These are phyloP conservation scores for Ogataea henricii DNA, from an alignment of 805 yeast species.

Conservation along the genomic window DNA sequence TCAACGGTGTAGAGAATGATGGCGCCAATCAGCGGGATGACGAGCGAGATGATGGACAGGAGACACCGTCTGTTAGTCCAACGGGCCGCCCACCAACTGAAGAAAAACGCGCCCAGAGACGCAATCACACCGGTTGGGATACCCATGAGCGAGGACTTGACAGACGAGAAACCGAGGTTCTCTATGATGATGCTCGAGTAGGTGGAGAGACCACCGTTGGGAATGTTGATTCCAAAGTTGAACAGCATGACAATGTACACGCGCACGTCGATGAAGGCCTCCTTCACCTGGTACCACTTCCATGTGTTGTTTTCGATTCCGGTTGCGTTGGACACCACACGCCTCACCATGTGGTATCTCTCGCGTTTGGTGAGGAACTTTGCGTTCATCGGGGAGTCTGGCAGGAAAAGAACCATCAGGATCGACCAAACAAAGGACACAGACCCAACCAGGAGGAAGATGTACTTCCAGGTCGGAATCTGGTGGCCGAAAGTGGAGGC, in stretches of 20 bases:
- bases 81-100: constrained; percentile 19
- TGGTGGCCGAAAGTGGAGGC: constrained; percentile 28
- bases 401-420: constrained; percentile 41
- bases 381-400: constrained; percentile 54
- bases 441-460: constrained; percentile 55
- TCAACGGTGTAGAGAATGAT: constrained; percentile 21
- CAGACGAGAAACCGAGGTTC: constrained; percentile 30
- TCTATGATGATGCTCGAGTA: constrained; percentile 36
- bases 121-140: constrained; percentile 27
- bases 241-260: constrained; percentile 41
- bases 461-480: constrained; percentile 49
- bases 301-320: constrained; percentile 41
- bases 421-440: constrained; percentile 43
- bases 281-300: constrained; percentile 46
- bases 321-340: constrained; percentile 41
- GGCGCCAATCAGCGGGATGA: constrained; percentile 21
- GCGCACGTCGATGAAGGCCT: constrained; percentile 44
- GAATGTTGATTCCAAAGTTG: constrained; percentile 32
- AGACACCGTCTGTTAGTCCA: constrained; percentile 18
- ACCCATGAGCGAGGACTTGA: constrained; percentile 21
- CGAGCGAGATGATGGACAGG: constrained; percentile 13
- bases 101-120: constrained; percentile 16
- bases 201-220: constrained; percentile 47
- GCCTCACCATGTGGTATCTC: constrained; percentile 48
- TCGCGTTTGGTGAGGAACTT: constrained; percentile 47